Percentiles rank a stretch among this genome's conserved stretches.
phyloP scores from a whole-genome alignment of 164 flowering plant genomes.

The Houttuynia cordata region DNA sequence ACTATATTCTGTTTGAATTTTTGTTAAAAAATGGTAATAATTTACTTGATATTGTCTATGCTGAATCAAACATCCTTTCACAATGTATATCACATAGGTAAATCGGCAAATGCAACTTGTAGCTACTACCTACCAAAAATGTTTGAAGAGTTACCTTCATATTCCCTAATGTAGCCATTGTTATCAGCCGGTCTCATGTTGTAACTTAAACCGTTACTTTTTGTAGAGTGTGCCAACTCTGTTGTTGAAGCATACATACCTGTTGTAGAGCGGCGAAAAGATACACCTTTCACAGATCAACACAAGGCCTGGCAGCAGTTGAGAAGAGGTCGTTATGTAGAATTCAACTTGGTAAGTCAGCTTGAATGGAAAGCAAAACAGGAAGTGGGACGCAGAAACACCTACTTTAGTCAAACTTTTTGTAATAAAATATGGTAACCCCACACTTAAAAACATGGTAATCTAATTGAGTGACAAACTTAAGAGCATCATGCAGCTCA shows the following conservation, averaged over 20 bases:
- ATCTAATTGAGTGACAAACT: too few relatives aligned
- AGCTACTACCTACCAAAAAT: too few relatives aligned
- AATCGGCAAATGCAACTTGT: too few relatives aligned
- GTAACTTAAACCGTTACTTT: background rate
- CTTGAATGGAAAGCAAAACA: background rate
- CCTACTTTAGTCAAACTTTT: too few relatives aligned
- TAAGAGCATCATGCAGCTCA: too few relatives aligned
- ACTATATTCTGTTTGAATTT: background rate
- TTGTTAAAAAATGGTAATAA: too few relatives aligned
- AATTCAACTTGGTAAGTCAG: conserved; percentile 81
- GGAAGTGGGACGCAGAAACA: background rate
- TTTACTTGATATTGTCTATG: too few relatives aligned
- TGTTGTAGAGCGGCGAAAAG: conserved; percentile 62
- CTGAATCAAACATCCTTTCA: too few relatives aligned
- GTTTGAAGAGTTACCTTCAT: background rate
- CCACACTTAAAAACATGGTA: too few relatives aligned
- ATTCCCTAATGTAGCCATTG: background rate
- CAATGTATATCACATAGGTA: too few relatives aligned
- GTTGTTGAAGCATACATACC: conserved; percentile 92
- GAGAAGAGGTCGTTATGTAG: conserved; percentile 91
- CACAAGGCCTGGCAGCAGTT: conserved; percentile 95
- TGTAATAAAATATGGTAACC: too few relatives aligned
- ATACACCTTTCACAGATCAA: conserved; percentile 50
- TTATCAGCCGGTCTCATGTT: background rate
- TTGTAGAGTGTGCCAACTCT: conserved; percentile 87